Evolutionary conservation across 306 rosid species (phyloP).

Genomic region (Begonia masoniana): DNA sequence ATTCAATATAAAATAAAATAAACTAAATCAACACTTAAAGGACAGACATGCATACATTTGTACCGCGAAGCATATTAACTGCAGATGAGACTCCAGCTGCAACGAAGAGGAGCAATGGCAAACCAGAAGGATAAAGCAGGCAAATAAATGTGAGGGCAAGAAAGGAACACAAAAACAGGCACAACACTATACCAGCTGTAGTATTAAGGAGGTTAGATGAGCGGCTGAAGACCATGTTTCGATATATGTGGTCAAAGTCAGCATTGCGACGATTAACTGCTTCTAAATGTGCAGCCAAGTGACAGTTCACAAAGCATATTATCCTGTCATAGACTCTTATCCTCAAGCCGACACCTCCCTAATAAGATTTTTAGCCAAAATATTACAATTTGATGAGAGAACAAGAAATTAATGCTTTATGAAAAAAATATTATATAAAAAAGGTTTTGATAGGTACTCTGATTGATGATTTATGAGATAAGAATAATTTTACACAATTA

Average conservation of each 20-base stretch:
- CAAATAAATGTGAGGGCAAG: conserved; percentile 88
- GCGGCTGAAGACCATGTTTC: conserved; percentile 84
- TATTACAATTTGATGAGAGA: conserved; percentile 9
- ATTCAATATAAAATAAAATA: conserved; percentile 9
- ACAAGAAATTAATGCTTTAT: neutral
- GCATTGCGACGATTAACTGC: conserved; percentile 95
- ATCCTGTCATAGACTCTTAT: conserved; percentile 90
- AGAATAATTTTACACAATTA: too few relatives aligned
- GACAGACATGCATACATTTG: conserved; percentile 46
- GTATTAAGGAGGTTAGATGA: conserved; percentile 65
- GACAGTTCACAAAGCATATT: conserved; percentile 99
- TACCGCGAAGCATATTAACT: conserved; percentile 43
- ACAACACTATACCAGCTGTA: conserved; percentile 89
- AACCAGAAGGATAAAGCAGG: conserved; percentile 95
- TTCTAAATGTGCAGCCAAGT: conserved; percentile 98
- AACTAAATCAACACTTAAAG: conserved; percentile 4
- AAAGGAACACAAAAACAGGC: conserved; percentile 75
- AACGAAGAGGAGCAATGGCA: conserved; percentile 73
- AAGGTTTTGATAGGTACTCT: too few relatives aligned
- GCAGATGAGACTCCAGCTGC: conserved; percentile 92
- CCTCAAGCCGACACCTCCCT: conserved; percentile 99
- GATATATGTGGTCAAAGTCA: conserved; percentile 90
- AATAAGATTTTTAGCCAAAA: conserved; percentile 22
- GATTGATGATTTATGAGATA: too few relatives aligned
- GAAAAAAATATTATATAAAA: too few relatives aligned